phyloP scores from a whole-genome alignment of 495 filamentous ascomycete species.

The Parathielavia appendiculata region DNA sequence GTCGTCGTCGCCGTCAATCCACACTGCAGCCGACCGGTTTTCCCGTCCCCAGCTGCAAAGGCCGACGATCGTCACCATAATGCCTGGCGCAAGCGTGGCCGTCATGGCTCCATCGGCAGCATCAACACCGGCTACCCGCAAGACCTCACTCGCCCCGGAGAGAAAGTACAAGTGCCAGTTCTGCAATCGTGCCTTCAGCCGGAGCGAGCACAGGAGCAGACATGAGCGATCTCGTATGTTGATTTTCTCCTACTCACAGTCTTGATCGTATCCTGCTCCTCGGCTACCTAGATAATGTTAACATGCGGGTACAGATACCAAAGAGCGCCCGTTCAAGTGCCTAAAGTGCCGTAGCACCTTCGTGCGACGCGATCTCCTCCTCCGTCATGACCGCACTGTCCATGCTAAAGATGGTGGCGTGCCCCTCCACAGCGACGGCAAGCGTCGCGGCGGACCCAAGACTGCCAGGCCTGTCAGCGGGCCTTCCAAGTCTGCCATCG shows the following conservation, averaged over 20 bases:
- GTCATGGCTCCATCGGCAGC: slow-evolving; percentile 51
- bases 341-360: slow-evolving; percentile 97
- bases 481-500: slow-evolving; percentile 76
- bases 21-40: slow-evolving; percentile 27
- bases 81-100: slow-evolving; percentile 63
- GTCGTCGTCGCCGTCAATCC: slow-evolving; percentile 34
- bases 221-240: slow-evolving; percentile 97
- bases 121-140: slow-evolving; percentile 57
- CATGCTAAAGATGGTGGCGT: slow-evolving; percentile 98
- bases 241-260: slow-evolving; percentile 13
- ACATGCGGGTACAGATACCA: slow-evolving; percentile 65
- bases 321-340: slow-evolving; percentile 98
- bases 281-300: slow-evolving; percentile 2
- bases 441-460: slow-evolving; percentile 74
- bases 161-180: slow-evolving; percentile 99
- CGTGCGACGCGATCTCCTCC: slow-evolving; percentile 89
- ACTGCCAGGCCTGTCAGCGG: slow-evolving; percentile 56
- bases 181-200: slow-evolving; percentile 92
- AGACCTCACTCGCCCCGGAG: slow-evolving; percentile 62
- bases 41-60: slow-evolving; percentile 32
- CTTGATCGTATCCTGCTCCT: neutral
- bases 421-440: slow-evolving; percentile 89
- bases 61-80: slow-evolving; percentile 43
- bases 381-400: slow-evolving; percentile 96
- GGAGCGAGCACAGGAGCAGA: slow-evolving; percentile 93